Percentiles rank a stretch among this genome's conserved stretches.
Conservation (phyloP, 352 stramenopile species). For the Plasmopara halstedii region DNA sequence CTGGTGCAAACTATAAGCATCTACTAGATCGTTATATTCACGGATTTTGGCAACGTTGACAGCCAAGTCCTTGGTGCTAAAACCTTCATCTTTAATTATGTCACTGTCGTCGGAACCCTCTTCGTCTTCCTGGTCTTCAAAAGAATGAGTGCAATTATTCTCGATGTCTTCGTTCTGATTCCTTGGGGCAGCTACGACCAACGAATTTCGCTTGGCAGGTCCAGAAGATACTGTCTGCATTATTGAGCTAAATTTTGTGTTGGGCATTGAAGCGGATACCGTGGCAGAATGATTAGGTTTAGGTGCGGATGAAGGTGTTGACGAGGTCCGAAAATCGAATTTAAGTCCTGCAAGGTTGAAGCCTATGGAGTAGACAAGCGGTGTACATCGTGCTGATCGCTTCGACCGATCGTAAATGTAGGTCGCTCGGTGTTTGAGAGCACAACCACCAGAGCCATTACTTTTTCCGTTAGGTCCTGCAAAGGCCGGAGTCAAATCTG, state of each 20-base stretch:
- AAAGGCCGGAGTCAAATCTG: slow-evolving; percentile 64
- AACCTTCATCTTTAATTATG: slow-evolving; percentile 18
- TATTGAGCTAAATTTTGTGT: slow-evolving; percentile 3
- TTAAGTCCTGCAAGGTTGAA: slow-evolving; percentile 76
- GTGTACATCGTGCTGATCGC: slow-evolving; percentile 32
- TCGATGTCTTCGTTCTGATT: slow-evolving; percentile 25
- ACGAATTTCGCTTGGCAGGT: slow-evolving; percentile 6
- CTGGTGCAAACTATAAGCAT: slow-evolving; percentile 78
- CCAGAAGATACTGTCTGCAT: slow-evolving; percentile 3
- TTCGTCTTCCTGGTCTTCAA: slow-evolving; percentile 11
- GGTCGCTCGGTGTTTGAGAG: slow-evolving; percentile 45
- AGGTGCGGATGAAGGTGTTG: slow-evolving; percentile 1
- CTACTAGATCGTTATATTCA: slow-evolving; percentile 58
- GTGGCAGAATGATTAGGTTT: background rate
- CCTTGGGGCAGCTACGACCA: slow-evolving; percentile 19
- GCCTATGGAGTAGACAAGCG: slow-evolving; percentile 54
- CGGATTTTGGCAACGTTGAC: slow-evolving; percentile 73
- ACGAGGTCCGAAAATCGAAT: slow-evolving; percentile 44
- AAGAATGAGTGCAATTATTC: slow-evolving; percentile 5
- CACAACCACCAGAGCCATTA: slow-evolving; percentile 22
- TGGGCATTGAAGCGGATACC: slow-evolving; percentile 5
- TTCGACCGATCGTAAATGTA: slow-evolving; percentile 55
- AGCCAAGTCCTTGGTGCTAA: slow-evolving; percentile 55
- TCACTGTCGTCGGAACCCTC: slow-evolving; percentile 10
- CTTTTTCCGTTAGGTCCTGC: slow-evolving; percentile 13